Evolutionary conservation across 2,329 filamentous ascomycete genomes (phyloP).

Genomic region (Sporothrix luriei): DNA sequence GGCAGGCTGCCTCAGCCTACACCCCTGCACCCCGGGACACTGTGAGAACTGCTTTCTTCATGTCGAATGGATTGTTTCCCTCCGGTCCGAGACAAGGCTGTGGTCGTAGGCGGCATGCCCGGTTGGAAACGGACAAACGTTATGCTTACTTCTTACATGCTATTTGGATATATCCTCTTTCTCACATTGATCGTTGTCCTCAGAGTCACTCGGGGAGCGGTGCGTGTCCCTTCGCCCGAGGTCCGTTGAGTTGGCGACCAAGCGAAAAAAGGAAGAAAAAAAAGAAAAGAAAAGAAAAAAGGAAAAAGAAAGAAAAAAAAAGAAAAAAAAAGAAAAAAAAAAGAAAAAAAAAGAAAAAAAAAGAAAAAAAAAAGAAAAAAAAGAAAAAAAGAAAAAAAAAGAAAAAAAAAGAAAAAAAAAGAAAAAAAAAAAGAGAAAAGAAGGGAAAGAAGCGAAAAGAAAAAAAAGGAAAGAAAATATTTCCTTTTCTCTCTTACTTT

Average conservation of each 20-base stretch:
- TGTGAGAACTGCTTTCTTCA: neutral
- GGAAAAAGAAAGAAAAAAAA: too few relatives aligned
- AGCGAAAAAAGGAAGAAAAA: neutral
- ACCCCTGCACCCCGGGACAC: neutral
- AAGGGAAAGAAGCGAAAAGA: too few relatives aligned
- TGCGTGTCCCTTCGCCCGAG: neutral
- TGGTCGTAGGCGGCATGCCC: slow-evolving; percentile 1
- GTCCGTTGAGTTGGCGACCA: neutral
- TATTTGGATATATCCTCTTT: neutral
- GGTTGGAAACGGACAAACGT: neutral
- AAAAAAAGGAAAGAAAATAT: neutral
- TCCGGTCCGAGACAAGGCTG: neutral
- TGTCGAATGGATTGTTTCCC: neutral
- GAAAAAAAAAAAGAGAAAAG: too few relatives aligned
- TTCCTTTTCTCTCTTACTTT: too few relatives aligned
- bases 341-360: neutral
- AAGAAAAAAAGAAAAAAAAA: too few relatives aligned
- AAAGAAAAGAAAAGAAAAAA: neutral
- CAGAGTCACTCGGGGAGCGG: too few relatives aligned
- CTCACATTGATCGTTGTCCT: neutral
- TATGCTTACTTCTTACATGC: neutral
- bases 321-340: neutral
- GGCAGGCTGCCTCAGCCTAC: neutral
- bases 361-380: neutral
- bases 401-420: too few relatives aligned